Conservation (phyloP, 176 grass and related monocot genomes). For the Eleusine coracana region DNA sequence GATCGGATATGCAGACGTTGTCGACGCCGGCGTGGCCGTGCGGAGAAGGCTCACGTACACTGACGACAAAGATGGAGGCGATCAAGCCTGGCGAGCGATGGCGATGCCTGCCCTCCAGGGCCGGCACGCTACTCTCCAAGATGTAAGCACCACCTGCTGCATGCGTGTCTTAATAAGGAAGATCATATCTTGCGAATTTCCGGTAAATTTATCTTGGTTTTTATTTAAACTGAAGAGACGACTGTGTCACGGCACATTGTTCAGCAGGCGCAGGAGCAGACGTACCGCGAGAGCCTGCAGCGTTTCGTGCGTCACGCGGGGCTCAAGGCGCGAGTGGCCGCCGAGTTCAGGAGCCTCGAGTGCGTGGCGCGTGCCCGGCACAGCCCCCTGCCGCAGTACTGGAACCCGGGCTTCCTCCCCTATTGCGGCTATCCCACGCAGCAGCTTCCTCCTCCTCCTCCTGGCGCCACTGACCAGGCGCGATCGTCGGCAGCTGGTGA, state of each 20-base stretch:
- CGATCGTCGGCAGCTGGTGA: not conserved
- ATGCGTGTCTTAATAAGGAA: not conserved
- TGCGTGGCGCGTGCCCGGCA: slow-evolving; percentile 36
- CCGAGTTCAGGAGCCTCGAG: slow-evolving; percentile 45
- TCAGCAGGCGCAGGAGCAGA: slow-evolving; percentile 42
- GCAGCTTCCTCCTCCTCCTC: slow-evolving; percentile 7
- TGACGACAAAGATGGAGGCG: not conserved
- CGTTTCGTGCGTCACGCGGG: slow-evolving; percentile 53
- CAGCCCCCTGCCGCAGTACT: not conserved
- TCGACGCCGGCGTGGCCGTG: not conserved
- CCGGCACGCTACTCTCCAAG: not conserved
- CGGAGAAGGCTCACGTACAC: slow-evolving; percentile 43
- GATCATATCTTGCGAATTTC: not conserved
- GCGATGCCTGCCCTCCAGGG: not conserved
- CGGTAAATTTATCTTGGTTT: not conserved
- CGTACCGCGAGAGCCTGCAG: slow-evolving; percentile 51
- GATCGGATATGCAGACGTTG: slow-evolving; percentile 10
- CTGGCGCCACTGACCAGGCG: not conserved
- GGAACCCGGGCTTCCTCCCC: slow-evolving; percentile 2
- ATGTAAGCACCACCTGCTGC: not conserved
- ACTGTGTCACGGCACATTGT: not conserved
- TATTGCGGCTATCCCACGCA: not conserved
- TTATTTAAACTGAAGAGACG: not conserved
- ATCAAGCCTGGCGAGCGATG: not conserved
- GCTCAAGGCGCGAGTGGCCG: slow-evolving; percentile 50